Evolutionary conservation across 208 protist genomes (phyloP).

Genomic region (Polymyxa betae): DNA sequence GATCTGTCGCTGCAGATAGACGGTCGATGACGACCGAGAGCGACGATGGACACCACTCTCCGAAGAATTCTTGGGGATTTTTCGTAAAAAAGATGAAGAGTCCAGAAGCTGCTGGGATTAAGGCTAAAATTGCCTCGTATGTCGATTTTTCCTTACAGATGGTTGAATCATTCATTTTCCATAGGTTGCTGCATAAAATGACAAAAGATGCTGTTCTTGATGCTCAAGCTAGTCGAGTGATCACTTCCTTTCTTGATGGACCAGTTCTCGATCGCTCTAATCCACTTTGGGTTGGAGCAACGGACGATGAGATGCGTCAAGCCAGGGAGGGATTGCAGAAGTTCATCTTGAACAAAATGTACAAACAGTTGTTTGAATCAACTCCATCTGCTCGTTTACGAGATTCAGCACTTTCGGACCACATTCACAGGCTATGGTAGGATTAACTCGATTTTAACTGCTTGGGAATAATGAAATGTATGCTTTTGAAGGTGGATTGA

Average conservation of each 20-base stretch:
- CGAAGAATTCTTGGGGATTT: constrained; percentile 13
- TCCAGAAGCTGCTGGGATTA: not conserved
- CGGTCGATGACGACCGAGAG: not conserved
- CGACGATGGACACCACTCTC: not conserved
- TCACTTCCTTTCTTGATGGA: not conserved
- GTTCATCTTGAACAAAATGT: constrained; percentile 51
- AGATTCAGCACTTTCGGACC: constrained; percentile 13
- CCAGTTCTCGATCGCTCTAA: not conserved
- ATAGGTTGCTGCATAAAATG: not conserved
- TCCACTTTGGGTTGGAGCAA: not conserved
- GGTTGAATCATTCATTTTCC: not conserved
- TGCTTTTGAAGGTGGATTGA: not conserved
- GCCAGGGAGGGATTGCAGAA: constrained; percentile 23
- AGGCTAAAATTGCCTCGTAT: not conserved
- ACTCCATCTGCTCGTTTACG: not conserved
- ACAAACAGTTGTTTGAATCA: constrained; percentile 5
- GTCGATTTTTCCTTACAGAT: not conserved
- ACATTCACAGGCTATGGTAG: not conserved
- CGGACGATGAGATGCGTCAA: not conserved
- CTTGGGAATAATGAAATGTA: not conserved
- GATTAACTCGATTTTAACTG: not conserved
- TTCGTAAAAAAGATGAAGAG: constrained; percentile 40
- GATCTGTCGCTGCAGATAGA: no score
- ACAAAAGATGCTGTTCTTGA: not conserved
- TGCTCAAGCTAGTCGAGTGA: not conserved